Evolutionary conservation across 2,329 filamentous ascomycete species (phyloP).

Genomic region (Alternaria gansuensis): DNA sequence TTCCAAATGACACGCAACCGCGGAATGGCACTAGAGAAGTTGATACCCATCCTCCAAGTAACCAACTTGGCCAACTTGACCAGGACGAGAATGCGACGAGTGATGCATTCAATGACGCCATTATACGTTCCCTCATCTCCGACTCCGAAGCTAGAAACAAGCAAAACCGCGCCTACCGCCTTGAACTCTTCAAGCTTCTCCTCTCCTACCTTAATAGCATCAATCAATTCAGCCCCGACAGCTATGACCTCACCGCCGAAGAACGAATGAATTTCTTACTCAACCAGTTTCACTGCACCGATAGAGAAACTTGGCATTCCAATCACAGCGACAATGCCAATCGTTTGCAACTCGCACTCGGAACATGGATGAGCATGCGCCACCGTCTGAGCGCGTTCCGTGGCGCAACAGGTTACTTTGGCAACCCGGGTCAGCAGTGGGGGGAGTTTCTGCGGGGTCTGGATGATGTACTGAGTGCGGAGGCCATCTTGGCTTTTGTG

Average conservation of each 20-base stretch:
- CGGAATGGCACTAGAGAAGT: background rate
- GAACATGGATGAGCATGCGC: conserved; percentile 26
- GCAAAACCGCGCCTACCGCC: conserved; percentile 13
- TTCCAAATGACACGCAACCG: conserved; percentile 14
- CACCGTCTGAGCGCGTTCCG: conserved; percentile 14
- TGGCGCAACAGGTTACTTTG: conserved; percentile 15
- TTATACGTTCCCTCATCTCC: background rate
- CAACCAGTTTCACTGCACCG: conserved; percentile 14
- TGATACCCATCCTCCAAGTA: background rate
- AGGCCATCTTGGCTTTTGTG: conserved; percentile 21
- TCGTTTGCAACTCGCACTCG: conserved; percentile 1
- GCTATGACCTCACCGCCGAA: conserved; percentile 17
- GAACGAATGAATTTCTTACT: conserved; percentile 22
- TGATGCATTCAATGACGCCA: background rate
- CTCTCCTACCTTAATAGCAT: conserved; percentile 16
- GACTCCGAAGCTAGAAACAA: background rate
- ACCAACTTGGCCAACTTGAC: background rate
- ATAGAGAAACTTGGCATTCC: conserved; percentile 4
- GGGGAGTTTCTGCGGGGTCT: conserved; percentile 13
- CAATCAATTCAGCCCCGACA: conserved; percentile 9
- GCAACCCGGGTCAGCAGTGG: conserved; percentile 21
- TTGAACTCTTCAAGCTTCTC: conserved; percentile 22
- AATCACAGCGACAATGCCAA: conserved; percentile 6
- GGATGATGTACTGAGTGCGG: conserved; percentile 10
- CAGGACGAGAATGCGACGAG: background rate